phyloP scores from a whole-genome alignment of 192 early-diverging fungal genomes.

The Phycomyces blakesleeanus region DNA sequence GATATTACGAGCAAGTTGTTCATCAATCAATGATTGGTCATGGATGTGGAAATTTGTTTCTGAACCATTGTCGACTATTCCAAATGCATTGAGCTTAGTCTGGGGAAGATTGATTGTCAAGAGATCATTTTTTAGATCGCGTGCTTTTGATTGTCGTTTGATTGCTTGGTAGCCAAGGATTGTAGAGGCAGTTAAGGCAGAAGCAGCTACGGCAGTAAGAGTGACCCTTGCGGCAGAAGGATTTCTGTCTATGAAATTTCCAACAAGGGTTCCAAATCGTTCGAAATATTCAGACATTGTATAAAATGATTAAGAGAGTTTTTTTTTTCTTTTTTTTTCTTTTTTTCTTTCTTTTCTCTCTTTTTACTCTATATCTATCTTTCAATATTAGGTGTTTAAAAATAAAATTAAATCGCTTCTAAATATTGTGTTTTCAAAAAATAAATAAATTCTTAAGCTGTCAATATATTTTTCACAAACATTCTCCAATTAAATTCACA shows the following conservation, averaged over 20 bases:
- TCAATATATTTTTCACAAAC: too few relatives aligned
- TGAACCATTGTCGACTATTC: not conserved
- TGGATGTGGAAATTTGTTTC: constrained; percentile 3
- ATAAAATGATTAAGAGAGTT: too few relatives aligned
- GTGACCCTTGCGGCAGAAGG: constrained; percentile 30
- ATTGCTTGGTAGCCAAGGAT: constrained; percentile 49
- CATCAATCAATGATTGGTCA: constrained; percentile 74
- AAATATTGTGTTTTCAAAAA: too few relatives aligned
- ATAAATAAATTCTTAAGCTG: too few relatives aligned
- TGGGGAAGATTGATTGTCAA: constrained; percentile 18
- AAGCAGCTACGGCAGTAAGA: constrained; percentile 56
- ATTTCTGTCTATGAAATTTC: constrained; percentile 1
- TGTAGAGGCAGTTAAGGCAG: constrained; percentile 53
- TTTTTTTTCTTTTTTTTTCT: too few relatives aligned
- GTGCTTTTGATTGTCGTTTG: constrained; percentile 40
- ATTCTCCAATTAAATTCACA: too few relatives aligned
- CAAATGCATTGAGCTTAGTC: not conserved
- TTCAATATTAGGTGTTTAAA: too few relatives aligned
- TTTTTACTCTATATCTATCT: too few relatives aligned
- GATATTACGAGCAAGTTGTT: constrained; percentile 86
- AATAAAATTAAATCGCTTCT: too few relatives aligned
- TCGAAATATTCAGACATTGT: not conserved
- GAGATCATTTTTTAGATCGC: constrained; percentile 52
- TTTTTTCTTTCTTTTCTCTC: too few relatives aligned
- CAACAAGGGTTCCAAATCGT: not conserved